Conservation (phyloP, 164 flowering plant genomes). For the Stephania japonica region DNA sequence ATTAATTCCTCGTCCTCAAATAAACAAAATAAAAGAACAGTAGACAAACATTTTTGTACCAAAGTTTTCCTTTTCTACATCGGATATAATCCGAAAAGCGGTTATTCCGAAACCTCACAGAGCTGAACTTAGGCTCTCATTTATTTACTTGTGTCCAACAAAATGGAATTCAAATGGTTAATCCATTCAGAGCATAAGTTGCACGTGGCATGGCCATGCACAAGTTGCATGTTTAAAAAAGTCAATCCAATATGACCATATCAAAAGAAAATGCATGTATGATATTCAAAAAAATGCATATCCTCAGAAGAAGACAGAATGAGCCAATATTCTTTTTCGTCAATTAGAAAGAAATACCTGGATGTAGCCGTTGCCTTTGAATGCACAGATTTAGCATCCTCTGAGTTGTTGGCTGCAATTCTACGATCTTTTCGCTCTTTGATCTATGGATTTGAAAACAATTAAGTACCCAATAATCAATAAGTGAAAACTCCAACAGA, state of each 20-base stretch:
- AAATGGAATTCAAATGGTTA: neutral
- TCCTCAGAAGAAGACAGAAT: neutral
- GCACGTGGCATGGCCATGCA: neutral
- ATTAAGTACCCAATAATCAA: neutral
- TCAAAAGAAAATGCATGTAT: neutral
- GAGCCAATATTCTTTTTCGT: neutral
- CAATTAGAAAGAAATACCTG: conserved; percentile 39
- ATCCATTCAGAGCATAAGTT: neutral
- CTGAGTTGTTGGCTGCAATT: conserved; percentile 35
- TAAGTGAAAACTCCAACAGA: neutral
- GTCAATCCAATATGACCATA: neutral
- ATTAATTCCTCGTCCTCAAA: too few species aligned
- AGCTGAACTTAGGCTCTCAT: neutral
- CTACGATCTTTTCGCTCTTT: conserved; percentile 75
- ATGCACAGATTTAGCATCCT: conserved; percentile 44
- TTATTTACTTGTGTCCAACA: neutral
- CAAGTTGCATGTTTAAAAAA: neutral
- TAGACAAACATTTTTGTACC: neutral
- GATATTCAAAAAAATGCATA: too few species aligned
- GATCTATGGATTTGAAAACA: conserved; percentile 32
- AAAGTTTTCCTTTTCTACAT: neutral
- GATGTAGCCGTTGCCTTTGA: conserved; percentile 78
- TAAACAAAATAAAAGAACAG: neutral
- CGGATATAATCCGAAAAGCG: too few species aligned
- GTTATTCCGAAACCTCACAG: too few species aligned